These are phyloP conservation scores for Solanum clarkiae DNA, from an alignment of 257 asterid genomes.

Conservation along the genomic window DNA sequence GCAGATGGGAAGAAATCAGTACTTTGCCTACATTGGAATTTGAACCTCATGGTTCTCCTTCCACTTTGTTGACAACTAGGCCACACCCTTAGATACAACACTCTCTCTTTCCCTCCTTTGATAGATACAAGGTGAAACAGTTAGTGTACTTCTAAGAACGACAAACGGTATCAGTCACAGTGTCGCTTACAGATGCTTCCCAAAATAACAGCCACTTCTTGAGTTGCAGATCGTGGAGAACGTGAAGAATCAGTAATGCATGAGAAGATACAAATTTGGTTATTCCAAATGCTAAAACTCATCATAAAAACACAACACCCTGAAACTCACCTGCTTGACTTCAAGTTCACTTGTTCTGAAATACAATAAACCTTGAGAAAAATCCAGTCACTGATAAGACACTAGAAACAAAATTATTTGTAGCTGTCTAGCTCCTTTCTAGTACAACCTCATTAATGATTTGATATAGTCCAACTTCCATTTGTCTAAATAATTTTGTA, in stretches of 20 bases:
- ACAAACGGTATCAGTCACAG: not conserved
- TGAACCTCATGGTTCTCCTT: not conserved
- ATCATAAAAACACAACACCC: not conserved
- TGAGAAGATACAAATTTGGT: not conserved
- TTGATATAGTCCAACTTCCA: not conserved
- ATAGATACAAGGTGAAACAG: not conserved
- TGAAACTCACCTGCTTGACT: not conserved
- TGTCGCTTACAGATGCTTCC: not conserved
- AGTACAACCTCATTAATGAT: not conserved
- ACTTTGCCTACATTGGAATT: not conserved
- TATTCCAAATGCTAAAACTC: not conserved
- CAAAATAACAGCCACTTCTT: not conserved
- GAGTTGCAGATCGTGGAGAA: not conserved
- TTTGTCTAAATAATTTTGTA: not conserved
- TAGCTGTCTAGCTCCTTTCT: not conserved
- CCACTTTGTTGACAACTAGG: not conserved
- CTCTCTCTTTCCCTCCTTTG: not conserved
- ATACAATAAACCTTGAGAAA: not conserved
- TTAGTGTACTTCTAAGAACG: not conserved
- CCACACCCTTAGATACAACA: not conserved
- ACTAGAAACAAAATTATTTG: not conserved
- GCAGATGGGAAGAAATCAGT: not conserved
- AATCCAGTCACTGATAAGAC: not conserved
- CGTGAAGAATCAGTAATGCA: not conserved
- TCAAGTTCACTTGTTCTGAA: not conserved